A percentile compares a stretch with the other conserved stretches of the same genome.
phyloP scores from a whole-genome alignment of 495 filamentous ascomycete species.

The Platismatia glauca region DNA sequence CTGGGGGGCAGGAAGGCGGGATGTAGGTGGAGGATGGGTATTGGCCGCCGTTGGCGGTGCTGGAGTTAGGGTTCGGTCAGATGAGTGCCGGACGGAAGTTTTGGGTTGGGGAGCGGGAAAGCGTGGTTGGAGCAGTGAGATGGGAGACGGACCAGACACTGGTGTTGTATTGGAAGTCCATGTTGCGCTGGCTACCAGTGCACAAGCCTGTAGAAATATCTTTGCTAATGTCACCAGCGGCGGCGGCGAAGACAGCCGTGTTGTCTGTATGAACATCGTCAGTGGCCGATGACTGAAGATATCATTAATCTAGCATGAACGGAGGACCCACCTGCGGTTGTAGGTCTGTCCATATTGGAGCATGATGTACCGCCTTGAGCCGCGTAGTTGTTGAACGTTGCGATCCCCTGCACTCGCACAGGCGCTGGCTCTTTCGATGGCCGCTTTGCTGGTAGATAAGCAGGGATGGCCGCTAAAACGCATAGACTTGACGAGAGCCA shows the following conservation, averaged over 20 bases:
- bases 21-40: conserved; percentile 9
- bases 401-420: conserved; percentile 7
- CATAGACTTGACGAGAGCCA: neutral
- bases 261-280: neutral
- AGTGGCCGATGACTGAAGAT: neutral
- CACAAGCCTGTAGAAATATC: conserved; percentile 17
- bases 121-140: neutral
- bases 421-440: neutral
- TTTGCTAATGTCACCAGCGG: conserved; percentile 17
- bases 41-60: conserved; percentile 6
- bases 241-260: conserved; percentile 13
- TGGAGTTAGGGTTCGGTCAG: neutral
- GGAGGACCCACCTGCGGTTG: neutral
- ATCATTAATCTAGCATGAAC: neutral
- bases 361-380: conserved; percentile 5
- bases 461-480: neutral
- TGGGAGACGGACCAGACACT: conserved; percentile 11
- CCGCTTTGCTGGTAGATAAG: neutral
- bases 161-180: conserved; percentile 10
- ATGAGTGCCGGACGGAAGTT: neutral
- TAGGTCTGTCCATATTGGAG: neutral
- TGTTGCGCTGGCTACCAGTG: conserved; percentile 12
- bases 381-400: conserved; percentile 16
- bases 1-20: conserved; percentile 14
- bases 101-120: neutral